Base-by-base conservation (phyloP, 1,284 basidiomycete species). In the Cryptococcus deneoformans region DNA sequence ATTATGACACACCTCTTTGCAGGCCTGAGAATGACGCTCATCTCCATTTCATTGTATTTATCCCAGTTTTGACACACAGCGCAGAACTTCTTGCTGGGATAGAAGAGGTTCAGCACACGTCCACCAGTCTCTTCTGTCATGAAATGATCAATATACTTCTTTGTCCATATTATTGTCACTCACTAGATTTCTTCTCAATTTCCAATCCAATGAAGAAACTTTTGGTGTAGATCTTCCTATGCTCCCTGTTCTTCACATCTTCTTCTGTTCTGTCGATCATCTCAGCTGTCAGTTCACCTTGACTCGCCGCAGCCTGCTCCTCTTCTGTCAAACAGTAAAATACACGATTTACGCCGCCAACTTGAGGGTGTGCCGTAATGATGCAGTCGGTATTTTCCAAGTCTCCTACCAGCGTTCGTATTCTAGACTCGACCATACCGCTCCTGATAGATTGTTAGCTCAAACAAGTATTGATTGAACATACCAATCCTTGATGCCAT, bases 141-240 rank as follows among this genome's bases (percentile, higher is more conserved):
- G 58, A 4, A 29, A 29, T 29, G 11, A 39, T 51, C 20, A 51
- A 38, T 24, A 5, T 20, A 11, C 14, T 11, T 9, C n/a, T 38
- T 12, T 20, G 9, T 1, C n/a, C n/a, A 9, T 39, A 9, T 14
- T 10, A 38, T 16, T 14, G 10, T 5, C 12, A 72, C 85, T 80
- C 79, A 94, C 92, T 83, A 79, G 87, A 87, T 80, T 89, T 94
- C 58, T 92, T 90, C 77, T 94, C 90, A 62, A 99, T 90, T 53
- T 87, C 85, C 52, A 99, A 84, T 6, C 96, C 96, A 65, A 99
- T 94, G 76, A 95, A 99, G 79, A 98, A 99, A 3, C 89, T 93
- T 44, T 94, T 94, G 3, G 93, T 92, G 76, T 90, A 87, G 12
- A 98, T 90, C 39, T 85, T 83, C 47, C 87, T 86, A 53, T 85